These are phyloP conservation scores for Lolium multiflorum DNA, from an alignment of 176 grass and related monocot genomes.

Conservation along the genomic window DNA sequence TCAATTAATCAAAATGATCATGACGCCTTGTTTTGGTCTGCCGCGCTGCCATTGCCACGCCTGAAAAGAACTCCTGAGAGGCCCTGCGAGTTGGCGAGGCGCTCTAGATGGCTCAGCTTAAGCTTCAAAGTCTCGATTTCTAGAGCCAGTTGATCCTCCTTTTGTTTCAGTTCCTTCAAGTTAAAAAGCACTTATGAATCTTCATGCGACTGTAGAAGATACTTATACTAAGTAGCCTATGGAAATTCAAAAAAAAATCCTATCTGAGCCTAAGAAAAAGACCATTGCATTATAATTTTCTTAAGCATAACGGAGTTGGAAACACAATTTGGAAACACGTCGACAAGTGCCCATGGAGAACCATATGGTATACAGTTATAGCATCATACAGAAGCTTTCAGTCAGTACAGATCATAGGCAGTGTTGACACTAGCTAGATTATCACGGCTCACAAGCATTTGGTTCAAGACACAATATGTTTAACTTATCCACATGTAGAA, in stretches of 20 bases:
- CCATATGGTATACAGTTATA: background rate
- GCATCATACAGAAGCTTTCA: background rate
- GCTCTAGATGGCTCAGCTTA: conserved; percentile 54
- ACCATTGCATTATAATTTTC: background rate
- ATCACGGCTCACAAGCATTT: background rate
- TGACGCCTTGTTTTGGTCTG: conserved; percentile 33
- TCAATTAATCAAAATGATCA: conserved; percentile 2
- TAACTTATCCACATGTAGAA: background rate
- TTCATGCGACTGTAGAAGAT: background rate
- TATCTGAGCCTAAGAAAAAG: background rate
- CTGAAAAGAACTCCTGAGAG: conserved; percentile 61
- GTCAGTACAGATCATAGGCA: background rate
- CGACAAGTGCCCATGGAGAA: background rate
- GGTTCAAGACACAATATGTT: background rate
- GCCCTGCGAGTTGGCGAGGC: conserved; percentile 45
- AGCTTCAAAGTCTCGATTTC: conserved; percentile 55
- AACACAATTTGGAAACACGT: background rate
- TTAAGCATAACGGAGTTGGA: background rate
- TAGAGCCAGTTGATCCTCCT: conserved; percentile 57
- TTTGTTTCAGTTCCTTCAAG: conserved; percentile 56
- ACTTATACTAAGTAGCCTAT: background rate
- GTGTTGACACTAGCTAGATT: background rate
- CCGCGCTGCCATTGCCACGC: conserved; percentile 30
- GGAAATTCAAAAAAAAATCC: background rate
- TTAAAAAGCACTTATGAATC: conserved; percentile 26